These are phyloP conservation scores for Leptoxyphium fumago DNA, from an alignment of 2,329 filamentous ascomycete species.

Conservation along the genomic window DNA sequence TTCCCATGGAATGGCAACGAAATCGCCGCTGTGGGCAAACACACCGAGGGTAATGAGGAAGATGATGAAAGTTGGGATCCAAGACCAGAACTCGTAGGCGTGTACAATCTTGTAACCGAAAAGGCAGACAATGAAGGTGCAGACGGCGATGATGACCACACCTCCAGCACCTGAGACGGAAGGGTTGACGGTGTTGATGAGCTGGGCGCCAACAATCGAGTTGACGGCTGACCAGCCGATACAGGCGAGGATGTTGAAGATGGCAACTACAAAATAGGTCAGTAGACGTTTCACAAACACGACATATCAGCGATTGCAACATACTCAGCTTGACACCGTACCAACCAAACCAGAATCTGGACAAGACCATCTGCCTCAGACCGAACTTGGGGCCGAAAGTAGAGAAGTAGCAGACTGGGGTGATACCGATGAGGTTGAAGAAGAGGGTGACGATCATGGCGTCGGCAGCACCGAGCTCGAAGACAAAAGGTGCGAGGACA, in stretches of 20 bases:
- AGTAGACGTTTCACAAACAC: slow-evolving; percentile 1
- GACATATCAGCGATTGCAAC: slow-evolving; percentile 15
- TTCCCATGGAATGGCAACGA: slow-evolving; percentile 46
- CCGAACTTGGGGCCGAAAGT: slow-evolving; percentile 63
- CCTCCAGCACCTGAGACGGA: slow-evolving; percentile 58
- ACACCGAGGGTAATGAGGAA: slow-evolving; percentile 56
- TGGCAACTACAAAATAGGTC: slow-evolving; percentile 36
- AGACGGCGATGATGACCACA: slow-evolving; percentile 56
- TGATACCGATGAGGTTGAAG: slow-evolving; percentile 58
- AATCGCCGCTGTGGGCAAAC: slow-evolving; percentile 53
- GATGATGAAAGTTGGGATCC: slow-evolving; percentile 58
- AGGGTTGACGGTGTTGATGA: slow-evolving; percentile 58
- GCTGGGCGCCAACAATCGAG: slow-evolving; percentile 63
- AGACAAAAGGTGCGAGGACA: slow-evolving; percentile 53
- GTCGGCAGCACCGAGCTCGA: slow-evolving; percentile 58
- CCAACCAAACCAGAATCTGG: slow-evolving; percentile 57
- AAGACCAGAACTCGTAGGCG: slow-evolving; percentile 59
- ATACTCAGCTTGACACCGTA: slow-evolving; percentile 30
- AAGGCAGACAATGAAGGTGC: slow-evolving; percentile 54
- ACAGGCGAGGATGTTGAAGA: slow-evolving; percentile 57
- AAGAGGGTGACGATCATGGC: slow-evolving; percentile 58
- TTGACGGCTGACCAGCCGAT: slow-evolving; percentile 67
- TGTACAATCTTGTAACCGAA: slow-evolving; percentile 68
- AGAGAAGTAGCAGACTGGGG: slow-evolving; percentile 63
- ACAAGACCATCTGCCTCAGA: slow-evolving; percentile 64